Percentiles rank a stretch among this genome's conserved stretches.
Evolutionary conservation across 2,329 filamentous ascomycete species (phyloP).

Genomic region (Gaeumannomyces sp.): DNA sequence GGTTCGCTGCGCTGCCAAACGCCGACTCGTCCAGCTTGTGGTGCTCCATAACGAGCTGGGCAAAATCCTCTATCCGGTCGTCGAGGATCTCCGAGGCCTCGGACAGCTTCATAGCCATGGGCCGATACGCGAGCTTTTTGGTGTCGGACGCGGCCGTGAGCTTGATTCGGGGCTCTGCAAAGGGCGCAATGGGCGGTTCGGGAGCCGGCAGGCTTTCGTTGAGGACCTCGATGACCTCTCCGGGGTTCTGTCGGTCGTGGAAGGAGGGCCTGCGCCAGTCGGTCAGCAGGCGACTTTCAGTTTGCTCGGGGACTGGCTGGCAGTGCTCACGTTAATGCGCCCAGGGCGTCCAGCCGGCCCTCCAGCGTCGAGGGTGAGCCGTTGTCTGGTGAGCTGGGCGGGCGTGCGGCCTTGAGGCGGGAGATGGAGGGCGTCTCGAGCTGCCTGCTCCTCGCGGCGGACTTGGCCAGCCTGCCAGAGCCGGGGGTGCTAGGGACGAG

Average conservation of each 20-base stretch:
- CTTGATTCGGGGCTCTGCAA: conserved; percentile 71
- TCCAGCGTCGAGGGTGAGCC: conserved; percentile 35
- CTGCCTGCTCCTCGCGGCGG: conserved; percentile 28
- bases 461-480: conserved; percentile 33
- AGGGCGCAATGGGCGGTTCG: conserved; percentile 65
- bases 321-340: conserved; percentile 30
- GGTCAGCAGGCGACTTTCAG: conserved; percentile 10
- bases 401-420: conserved; percentile 36
- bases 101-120: conserved; percentile 89
- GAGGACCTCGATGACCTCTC: conserved; percentile 75
- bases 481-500: conserved; percentile 59
- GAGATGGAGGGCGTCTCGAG: conserved; percentile 41
- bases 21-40: conserved; percentile 70
- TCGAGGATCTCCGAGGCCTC: conserved; percentile 91
- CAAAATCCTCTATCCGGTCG: conserved; percentile 89
- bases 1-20: conserved; percentile 80
- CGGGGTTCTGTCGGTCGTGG: conserved; percentile 68
- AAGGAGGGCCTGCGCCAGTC: conserved; percentile 52
- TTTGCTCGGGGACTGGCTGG: not conserved
- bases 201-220: conserved; percentile 66
- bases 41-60: conserved; percentile 64
- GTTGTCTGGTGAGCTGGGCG: conserved; percentile 37
- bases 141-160: conserved; percentile 81
- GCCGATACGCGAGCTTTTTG: conserved; percentile 86
- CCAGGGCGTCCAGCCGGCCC: conserved; percentile 33